A percentile compares a stretch with the other conserved stretches of the same genome.
Conservation (phyloP, 2,329 filamentous ascomycete species). For the Fusarium pseudocircinatum region DNA sequence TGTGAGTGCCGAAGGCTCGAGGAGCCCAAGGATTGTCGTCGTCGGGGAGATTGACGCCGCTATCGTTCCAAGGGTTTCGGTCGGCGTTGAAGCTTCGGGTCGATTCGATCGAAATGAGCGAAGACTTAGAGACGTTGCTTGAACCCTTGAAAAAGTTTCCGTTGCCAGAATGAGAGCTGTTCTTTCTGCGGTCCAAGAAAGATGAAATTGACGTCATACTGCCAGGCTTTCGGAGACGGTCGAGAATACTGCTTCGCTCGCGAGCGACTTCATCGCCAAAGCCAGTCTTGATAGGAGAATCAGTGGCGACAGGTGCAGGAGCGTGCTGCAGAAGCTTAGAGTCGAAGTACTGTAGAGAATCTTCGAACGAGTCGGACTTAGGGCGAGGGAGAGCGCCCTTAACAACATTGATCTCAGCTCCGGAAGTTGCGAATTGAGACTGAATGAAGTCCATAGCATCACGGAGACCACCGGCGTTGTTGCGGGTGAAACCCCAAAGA, state of each 20-base stretch:
- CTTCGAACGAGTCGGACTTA: constrained; percentile 98
- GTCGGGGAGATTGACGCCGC: constrained; percentile 91
- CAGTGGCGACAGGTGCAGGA: constrained; percentile 79
- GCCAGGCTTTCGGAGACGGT: constrained; percentile 91
- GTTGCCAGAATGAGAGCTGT: constrained; percentile 84
- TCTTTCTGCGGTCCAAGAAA: constrained; percentile 96
- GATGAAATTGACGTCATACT: constrained; percentile 95
- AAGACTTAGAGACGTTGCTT: constrained; percentile 91
- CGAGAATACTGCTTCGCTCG: constrained; percentile 85
- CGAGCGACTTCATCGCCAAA: constrained; percentile 84
- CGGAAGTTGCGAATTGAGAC: constrained; percentile 83
- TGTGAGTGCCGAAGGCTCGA: constrained; percentile 72
- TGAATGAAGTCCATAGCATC: constrained; percentile 97
- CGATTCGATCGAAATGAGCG: constrained; percentile 94
- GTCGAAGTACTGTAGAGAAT: constrained; percentile 95
- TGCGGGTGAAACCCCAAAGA: constrained; percentile 88
- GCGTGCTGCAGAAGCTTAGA: constrained; percentile 96
- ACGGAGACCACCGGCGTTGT: constrained; percentile 93
- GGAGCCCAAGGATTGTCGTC: constrained; percentile 77
- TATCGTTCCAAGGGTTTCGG: constrained; percentile 98
- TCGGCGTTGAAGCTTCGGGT: constrained; percentile 90
- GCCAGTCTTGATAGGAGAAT: constrained; percentile 86
- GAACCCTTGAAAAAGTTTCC: constrained; percentile 92
- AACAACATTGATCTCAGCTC: constrained; percentile 87
- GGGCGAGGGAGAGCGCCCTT: constrained; percentile 97